A percentile compares a stretch with the other conserved stretches of the same genome.
phyloP scores from a whole-genome alignment of 1,139 yeast species.

The Sugiyamaella sp. region DNA sequence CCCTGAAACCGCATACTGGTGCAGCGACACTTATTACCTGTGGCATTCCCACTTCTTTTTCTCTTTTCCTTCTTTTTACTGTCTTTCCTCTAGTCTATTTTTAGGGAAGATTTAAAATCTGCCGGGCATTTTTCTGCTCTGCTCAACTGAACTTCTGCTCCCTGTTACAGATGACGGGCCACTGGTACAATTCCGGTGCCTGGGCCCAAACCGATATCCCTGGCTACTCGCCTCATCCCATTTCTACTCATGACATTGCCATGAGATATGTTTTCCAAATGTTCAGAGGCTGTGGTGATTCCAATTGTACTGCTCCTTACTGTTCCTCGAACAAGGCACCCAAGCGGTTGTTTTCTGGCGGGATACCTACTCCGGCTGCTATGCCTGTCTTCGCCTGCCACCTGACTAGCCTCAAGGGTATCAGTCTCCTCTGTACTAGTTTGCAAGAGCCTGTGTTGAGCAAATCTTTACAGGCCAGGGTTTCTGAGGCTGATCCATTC shows the following conservation, averaged over 20 bases:
- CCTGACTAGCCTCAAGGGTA: constrained; percentile 27
- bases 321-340: constrained; percentile 25
- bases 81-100: too few species aligned
- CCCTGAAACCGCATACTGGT: too few species aligned
- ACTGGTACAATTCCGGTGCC: too few species aligned
- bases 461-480: constrained; percentile 17
- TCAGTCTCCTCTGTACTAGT: constrained; percentile 24
- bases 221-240: too few species aligned
- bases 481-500: neutral
- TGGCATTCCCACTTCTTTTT: too few species aligned
- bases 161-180: too few species aligned
- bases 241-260: constrained; percentile 6
- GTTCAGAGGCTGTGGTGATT: constrained; percentile 30
- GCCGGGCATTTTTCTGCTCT: too few species aligned
- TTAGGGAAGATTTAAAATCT: too few species aligned
- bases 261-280: constrained; percentile 31
- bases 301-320: constrained; percentile 27
- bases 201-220: too few species aligned
- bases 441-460: constrained; percentile 23
- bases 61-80: too few species aligned
- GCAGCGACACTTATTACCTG: too few species aligned
- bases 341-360: constrained; percentile 25
- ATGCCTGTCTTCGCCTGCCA: constrained; percentile 30
- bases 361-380: constrained; percentile 27
- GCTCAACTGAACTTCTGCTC: too few species aligned